These are phyloP conservation scores for Suillus luteus DNA, from an alignment of 768 basidiomycete species.

Conservation along the genomic window DNA sequence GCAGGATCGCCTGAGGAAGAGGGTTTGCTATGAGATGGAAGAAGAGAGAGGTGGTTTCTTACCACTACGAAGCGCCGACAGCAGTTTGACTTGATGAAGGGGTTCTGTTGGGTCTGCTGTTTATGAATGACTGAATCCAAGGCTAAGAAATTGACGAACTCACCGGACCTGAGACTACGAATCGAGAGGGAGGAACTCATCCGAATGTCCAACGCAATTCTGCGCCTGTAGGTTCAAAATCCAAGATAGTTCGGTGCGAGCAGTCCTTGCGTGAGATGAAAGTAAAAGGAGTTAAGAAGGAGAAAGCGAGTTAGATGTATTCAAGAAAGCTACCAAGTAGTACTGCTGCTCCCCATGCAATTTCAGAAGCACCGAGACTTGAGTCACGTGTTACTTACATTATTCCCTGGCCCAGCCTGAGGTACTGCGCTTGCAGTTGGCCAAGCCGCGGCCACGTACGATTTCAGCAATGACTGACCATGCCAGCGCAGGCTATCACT, in stretches of 20 bases:
- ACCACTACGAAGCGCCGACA: conserved; percentile 66
- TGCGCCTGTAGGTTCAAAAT: neutral
- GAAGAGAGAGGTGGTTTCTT: conserved; percentile 20
- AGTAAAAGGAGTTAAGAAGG: neutral
- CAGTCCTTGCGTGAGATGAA: neutral
- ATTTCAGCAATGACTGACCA: neutral
- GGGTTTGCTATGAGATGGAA: conserved; percentile 4
- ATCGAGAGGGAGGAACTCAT: conserved; percentile 18
- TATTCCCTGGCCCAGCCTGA: neutral
- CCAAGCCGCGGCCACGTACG: neutral
- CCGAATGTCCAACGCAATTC: neutral
- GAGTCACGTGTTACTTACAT: neutral
- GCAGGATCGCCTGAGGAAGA: conserved; percentile 64
- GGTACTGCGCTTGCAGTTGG: neutral
- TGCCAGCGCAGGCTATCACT: neutral
- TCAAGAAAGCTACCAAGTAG: neutral
- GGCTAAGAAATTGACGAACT: neutral
- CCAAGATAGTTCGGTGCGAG: neutral
- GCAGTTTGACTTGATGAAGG: conserved; percentile 63
- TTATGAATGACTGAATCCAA: conserved; percentile 12
- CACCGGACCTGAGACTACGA: conserved; percentile 18
- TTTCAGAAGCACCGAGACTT: neutral
- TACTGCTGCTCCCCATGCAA: neutral
- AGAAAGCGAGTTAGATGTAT: neutral
- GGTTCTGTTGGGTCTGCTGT: conserved; percentile 39